A percentile compares a stretch with the other conserved stretches of the same genome.
Conservation (phyloP, 495 filamentous ascomycete species). For the Sabuloglossum arenarium region DNA sequence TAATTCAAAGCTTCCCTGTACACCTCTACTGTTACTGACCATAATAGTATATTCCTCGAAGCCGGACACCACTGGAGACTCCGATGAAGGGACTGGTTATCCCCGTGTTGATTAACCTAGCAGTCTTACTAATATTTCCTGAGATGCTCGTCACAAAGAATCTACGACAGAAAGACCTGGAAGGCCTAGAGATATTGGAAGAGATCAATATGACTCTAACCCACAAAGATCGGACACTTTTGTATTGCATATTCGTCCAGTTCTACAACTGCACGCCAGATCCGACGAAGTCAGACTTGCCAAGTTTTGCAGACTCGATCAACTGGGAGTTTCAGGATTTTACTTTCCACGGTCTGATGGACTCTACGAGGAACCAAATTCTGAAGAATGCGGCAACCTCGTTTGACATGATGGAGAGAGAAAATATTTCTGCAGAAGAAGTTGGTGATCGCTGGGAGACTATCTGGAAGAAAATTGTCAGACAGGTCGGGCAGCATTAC, state of each 20-base stretch:
- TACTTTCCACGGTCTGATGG: background rate
- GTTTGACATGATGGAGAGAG: background rate
- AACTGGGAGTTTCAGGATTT: background rate
- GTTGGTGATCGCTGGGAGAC: background rate
- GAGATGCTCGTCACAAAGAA: background rate
- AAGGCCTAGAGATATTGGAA: background rate
- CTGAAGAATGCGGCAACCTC: background rate
- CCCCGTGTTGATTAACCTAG: background rate
- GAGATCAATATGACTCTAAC: background rate
- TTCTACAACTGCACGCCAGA: background rate
- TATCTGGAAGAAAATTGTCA: background rate
- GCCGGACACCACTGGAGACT: background rate
- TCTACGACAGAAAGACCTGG: background rate
- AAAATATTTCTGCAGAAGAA: background rate
- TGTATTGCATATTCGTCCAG: background rate
- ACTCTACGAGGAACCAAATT: background rate
- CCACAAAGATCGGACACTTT: background rate
- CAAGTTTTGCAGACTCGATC: background rate
- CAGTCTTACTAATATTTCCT: background rate
- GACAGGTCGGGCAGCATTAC: background rate
- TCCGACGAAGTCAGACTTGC: background rate
- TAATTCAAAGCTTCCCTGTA: too few species aligned
- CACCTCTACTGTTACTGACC: background rate
- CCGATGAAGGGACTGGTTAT: background rate
- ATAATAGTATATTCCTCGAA: background rate